Evolutionary conservation across 2,329 filamentous ascomycete genomes (phyloP).

Genomic region (Orbilia blumenaviensis): DNA sequence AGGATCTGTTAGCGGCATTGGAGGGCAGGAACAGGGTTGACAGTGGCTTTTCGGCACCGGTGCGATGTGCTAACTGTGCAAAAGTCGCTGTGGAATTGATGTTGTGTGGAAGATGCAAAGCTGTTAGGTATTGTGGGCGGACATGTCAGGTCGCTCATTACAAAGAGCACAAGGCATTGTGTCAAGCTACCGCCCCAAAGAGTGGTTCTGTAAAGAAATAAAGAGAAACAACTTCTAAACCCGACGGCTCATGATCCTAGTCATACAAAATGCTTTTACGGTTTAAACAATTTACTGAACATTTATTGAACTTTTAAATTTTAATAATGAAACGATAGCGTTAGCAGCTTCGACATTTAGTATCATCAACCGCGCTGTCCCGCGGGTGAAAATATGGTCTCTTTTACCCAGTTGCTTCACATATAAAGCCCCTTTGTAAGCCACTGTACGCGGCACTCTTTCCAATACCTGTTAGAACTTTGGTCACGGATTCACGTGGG

Average conservation of each 20-base stretch:
- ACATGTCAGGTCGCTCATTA: constrained; percentile 59
- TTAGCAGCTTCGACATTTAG: constrained; percentile 4
- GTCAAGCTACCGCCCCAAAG: constrained; percentile 49
- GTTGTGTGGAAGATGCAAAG: constrained; percentile 60
- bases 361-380: constrained; percentile 5
- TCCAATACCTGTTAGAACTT: no score
- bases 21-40: constrained; percentile 2
- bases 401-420: no score
- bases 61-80: constrained; percentile 58
- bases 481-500: no score
- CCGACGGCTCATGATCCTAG: constrained; percentile 2
- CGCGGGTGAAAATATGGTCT: neutral
- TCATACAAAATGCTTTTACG: neutral
- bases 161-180: constrained; percentile 59
- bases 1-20: constrained; percentile 57
- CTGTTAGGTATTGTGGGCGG: constrained; percentile 59
- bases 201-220: constrained; percentile 6
- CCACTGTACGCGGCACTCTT: no score
- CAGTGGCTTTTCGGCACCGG: constrained; percentile 2
- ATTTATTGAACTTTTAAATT: constrained; percentile 10
- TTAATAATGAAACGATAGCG: neutral
- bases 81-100: constrained; percentile 58
- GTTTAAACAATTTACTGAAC: constrained; percentile 2
- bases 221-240: constrained; percentile 2
- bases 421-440: no score